phyloP scores from a whole-genome alignment of 305 asterid genomes.

The Caryopteris hybrid region DNA sequence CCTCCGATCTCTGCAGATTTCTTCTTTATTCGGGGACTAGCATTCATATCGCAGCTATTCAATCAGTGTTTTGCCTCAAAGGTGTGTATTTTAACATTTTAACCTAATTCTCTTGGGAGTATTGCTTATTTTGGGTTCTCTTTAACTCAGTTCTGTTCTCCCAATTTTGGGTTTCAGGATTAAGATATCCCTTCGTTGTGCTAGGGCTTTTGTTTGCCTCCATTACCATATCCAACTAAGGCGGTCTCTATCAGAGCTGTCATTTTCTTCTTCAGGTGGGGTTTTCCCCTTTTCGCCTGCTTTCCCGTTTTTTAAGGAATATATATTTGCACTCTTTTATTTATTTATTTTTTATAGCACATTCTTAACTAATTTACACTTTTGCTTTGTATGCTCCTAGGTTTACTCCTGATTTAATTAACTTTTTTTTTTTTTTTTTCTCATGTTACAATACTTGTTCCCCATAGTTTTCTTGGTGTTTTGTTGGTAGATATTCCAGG shows the following conservation, averaged over 20 bases:
- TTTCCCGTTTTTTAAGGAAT: too few species aligned
- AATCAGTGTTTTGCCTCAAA: background rate
- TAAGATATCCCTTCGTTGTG: background rate
- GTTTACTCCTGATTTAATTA: too few species aligned
- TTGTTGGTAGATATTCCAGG: background rate
- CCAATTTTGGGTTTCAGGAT: background rate
- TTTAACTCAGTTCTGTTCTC: background rate
- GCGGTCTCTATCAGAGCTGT: too few species aligned
- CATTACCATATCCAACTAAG: too few species aligned
- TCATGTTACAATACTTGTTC: background rate
- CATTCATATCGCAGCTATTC: background rate
- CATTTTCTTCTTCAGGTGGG: background rate
- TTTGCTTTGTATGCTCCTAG: background rate
- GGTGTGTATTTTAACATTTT: conserved; percentile 8
- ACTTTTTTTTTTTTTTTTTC: too few species aligned
- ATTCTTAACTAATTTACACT: too few species aligned
- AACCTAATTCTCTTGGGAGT: background rate
- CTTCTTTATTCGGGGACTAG: background rate
- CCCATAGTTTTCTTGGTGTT: background rate
- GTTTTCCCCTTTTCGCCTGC: background rate
- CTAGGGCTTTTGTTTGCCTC: too few species aligned
- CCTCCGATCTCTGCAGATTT: background rate
- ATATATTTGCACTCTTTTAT: too few species aligned
- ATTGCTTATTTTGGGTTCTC: background rate
- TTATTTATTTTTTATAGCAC: background rate